A percentile compares a stretch with the other conserved stretches of the same genome.
These are phyloP conservation scores for Cytospora paraplurivora DNA, from an alignment of 2,329 filamentous ascomycete genomes.

Conservation along the genomic window DNA sequence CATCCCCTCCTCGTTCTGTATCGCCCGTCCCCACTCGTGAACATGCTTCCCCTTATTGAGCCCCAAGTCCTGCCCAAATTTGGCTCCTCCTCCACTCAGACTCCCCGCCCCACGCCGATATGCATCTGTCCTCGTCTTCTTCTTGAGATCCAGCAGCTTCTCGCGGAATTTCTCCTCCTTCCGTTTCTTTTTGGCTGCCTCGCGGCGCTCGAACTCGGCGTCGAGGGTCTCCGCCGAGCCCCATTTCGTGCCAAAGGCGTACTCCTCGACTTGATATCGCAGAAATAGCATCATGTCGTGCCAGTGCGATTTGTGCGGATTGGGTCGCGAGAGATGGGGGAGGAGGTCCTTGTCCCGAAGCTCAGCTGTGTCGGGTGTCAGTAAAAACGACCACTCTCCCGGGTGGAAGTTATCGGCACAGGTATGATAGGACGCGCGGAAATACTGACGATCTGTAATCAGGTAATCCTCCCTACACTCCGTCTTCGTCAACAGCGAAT, in stretches of 20 bases:
- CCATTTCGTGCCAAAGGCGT: slow-evolving; percentile 90
- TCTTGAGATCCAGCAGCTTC: slow-evolving; percentile 88
- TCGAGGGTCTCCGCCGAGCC: slow-evolving; percentile 83
- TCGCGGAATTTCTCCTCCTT: slow-evolving; percentile 92
- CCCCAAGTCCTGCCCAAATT: slow-evolving; percentile 54
- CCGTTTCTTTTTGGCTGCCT: slow-evolving; percentile 76
- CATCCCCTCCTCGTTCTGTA: slow-evolving; percentile 72
- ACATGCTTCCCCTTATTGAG: slow-evolving; percentile 63
- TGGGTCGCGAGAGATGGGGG: slow-evolving; percentile 84
- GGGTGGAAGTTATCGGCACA: slow-evolving; percentile 7
- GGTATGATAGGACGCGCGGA: background rate
- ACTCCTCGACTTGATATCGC: slow-evolving; percentile 90
- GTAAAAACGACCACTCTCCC: background rate
- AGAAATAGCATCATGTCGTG: slow-evolving; percentile 99
- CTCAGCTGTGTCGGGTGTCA: slow-evolving; percentile 61
- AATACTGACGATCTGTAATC: slow-evolving; percentile 77
- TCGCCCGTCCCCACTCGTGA: slow-evolving; percentile 79
- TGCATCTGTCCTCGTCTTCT: slow-evolving; percentile 87
- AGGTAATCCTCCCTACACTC: slow-evolving; percentile 95
- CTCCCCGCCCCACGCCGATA: slow-evolving; percentile 70
- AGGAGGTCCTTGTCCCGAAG: slow-evolving; percentile 85
- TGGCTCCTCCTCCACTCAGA: slow-evolving; percentile 74
- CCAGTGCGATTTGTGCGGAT: slow-evolving; percentile 95
- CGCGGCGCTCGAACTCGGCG: slow-evolving; percentile 80
- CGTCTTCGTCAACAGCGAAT: slow-evolving; percentile 93